phyloP scores from a whole-genome alignment of 495 filamentous ascomycete species.

The Neohortaea acidophila region DNA sequence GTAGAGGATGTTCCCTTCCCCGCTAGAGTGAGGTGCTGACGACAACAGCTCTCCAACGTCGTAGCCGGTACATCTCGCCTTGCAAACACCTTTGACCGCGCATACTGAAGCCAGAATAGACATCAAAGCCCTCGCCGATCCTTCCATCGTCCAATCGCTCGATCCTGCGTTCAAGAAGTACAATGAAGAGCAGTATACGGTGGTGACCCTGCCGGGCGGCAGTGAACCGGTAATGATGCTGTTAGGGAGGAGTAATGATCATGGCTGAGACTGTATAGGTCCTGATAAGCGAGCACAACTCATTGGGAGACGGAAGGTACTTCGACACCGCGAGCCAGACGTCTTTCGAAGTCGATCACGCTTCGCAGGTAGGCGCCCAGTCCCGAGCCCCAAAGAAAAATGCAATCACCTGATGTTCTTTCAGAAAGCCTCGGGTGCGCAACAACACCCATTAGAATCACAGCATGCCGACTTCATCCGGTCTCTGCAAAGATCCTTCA shows the following conservation, averaged over 20 bases:
- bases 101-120: conserved; percentile 35
- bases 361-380: conserved; percentile 45
- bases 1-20: conserved; percentile 16
- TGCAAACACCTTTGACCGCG: conserved; percentile 1
- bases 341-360: conserved; percentile 78
- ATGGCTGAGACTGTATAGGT: conserved; percentile 35
- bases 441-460: conserved; percentile 70
- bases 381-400: conserved; percentile 9
- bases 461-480: conserved; percentile 62
- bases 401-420: background rate
- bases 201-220: conserved; percentile 74
- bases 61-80: conserved; percentile 52
- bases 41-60: conserved; percentile 66
- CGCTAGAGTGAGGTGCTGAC: conserved; percentile 15
- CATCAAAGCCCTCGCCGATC: conserved; percentile 66
- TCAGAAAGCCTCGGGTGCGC: conserved; percentile 68
- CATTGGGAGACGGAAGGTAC: conserved; percentile 62
- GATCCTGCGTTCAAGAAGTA: conserved; percentile 80
- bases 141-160: conserved; percentile 52
- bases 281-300: conserved; percentile 73
- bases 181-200: conserved; percentile 84
- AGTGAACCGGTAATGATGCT: conserved; percentile 68
- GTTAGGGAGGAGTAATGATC: background rate
- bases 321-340: conserved; percentile 75
- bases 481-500: conserved; percentile 64